Percentiles rank a stretch among this genome's conserved stretches.
Conservation (phyloP, 2,329 filamentous ascomycete species). For the Beauveria bassiana region DNA sequence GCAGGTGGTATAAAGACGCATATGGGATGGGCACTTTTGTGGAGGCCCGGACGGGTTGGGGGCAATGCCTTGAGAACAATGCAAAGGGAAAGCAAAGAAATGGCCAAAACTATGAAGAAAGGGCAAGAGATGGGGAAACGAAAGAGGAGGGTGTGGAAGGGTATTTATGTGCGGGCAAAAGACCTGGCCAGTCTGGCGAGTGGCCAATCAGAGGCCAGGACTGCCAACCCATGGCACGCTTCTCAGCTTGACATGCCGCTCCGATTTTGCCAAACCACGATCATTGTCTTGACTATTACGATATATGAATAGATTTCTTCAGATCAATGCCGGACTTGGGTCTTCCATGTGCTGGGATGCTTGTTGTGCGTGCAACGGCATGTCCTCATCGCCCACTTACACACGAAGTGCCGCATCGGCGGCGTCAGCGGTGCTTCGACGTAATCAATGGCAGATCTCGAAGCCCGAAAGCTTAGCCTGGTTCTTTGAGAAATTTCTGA, state of each 20-base stretch:
- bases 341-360: neutral
- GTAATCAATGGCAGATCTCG: neutral
- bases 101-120: neutral
- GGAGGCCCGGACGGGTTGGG: neutral
- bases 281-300: neutral
- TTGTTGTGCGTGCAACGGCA: neutral
- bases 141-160: neutral
- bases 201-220: conserved; percentile 2
- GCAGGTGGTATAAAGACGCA: neutral
- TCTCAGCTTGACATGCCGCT: neutral
- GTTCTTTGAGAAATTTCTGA: neutral
- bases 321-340: neutral
- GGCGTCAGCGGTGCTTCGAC: neutral
- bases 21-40: neutral
- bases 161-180: conserved; percentile 10
- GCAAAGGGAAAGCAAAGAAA: neutral
- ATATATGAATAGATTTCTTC: neutral
- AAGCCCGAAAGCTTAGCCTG: neutral
- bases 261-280: neutral
- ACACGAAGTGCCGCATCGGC: neutral
- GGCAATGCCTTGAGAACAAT: neutral
- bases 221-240: neutral
- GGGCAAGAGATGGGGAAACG: neutral
- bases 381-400: neutral
- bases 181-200: conserved; percentile 2